Percentiles rank a stretch among this genome's conserved stretches.
Evolutionary conservation across 2,329 filamentous ascomycete species (phyloP).

Genomic region (Metarhizium guizhouense): DNA sequence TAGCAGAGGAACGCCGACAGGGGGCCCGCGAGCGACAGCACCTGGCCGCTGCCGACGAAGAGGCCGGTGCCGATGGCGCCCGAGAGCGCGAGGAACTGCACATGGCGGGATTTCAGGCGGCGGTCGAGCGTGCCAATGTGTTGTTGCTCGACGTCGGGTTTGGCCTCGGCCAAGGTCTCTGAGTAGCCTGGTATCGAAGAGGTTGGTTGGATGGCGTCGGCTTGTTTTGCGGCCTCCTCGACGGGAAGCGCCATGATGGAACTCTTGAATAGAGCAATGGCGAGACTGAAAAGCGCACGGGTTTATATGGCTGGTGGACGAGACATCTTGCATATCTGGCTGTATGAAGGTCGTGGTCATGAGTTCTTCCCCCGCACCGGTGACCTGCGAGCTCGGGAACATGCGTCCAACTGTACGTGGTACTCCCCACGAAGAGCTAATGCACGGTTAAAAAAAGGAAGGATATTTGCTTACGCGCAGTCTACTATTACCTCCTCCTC

Average conservation of each 20-base stretch:
- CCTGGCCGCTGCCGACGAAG: slow-evolving; percentile 34
- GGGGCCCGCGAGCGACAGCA: slow-evolving; percentile 32
- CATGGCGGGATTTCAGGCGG: slow-evolving; percentile 30
- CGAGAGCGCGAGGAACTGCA: slow-evolving; percentile 33
- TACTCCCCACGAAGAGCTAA: too few species aligned
- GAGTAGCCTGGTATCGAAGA: not conserved
- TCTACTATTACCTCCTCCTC: too few species aligned
- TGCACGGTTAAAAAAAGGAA: too few species aligned
- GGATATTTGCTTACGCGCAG: too few species aligned
- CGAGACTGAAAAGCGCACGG: too few species aligned
- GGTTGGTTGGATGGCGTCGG: not conserved
- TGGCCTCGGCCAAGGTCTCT: not conserved
- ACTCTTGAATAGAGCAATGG: not conserved
- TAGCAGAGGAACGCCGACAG: slow-evolving; percentile 33
- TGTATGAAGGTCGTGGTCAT: too few species aligned
- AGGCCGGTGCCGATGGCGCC: slow-evolving; percentile 35
- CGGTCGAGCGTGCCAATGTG: slow-evolving; percentile 27
- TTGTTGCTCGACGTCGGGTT: slow-evolving; percentile 7
- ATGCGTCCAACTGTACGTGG: too few species aligned
- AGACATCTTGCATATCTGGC: too few species aligned
- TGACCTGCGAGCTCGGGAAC: too few species aligned
- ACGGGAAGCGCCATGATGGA: not conserved
- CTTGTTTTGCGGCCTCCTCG: not conserved
- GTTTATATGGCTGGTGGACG: too few species aligned
- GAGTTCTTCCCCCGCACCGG: too few species aligned